These are phyloP conservation scores for Cystobasidium slooffiae DNA, from an alignment of 1,284 basidiomycete genomes.

Conservation along the genomic window DNA sequence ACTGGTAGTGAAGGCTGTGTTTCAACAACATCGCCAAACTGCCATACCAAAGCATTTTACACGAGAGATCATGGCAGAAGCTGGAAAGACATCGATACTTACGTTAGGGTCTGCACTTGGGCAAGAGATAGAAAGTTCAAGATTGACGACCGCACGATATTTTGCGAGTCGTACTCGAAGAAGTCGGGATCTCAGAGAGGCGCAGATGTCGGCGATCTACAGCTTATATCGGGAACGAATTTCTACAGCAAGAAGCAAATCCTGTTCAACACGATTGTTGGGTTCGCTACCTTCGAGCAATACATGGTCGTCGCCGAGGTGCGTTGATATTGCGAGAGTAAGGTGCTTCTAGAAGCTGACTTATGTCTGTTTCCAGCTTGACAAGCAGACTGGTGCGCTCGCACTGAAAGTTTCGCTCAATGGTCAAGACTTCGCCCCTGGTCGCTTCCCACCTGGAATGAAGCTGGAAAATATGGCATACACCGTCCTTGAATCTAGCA, in stretches of 20 bases:
- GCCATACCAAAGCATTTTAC: slow-evolving; percentile 75
- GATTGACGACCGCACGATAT: slow-evolving; percentile 81
- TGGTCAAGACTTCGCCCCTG: slow-evolving; percentile 78
- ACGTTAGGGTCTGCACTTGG: slow-evolving; percentile 92
- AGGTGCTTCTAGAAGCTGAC: neutral
- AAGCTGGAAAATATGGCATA: slow-evolving; percentile 88
- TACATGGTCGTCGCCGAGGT: slow-evolving; percentile 94
- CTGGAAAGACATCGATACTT: slow-evolving; percentile 80
- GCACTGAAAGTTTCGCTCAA: slow-evolving; percentile 90
- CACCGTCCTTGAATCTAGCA: slow-evolving; percentile 92
- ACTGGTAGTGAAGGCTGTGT: slow-evolving; percentile 75
- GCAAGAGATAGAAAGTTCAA: slow-evolving; percentile 76
- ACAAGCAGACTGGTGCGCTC: slow-evolving; percentile 66
- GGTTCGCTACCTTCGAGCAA: slow-evolving; percentile 95
- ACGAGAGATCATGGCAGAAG: slow-evolving; percentile 74
- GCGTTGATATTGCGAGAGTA: slow-evolving; percentile 49
- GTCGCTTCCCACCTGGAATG: slow-evolving; percentile 88
- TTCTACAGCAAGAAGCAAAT: slow-evolving; percentile 75
- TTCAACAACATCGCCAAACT: slow-evolving; percentile 59
- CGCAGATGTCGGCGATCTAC: slow-evolving; percentile 70
- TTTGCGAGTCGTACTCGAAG: slow-evolving; percentile 85
- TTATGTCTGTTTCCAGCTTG: slow-evolving; percentile 61
- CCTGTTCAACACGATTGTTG: slow-evolving; percentile 84
- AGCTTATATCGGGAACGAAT: slow-evolving; percentile 76
- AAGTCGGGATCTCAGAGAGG: slow-evolving; percentile 79